A percentile compares a stretch with the other conserved stretches of the same genome.
These are phyloP conservation scores for Aspergillus vadensis DNA, from an alignment of 2,329 filamentous ascomycete species.

Conservation along the genomic window DNA sequence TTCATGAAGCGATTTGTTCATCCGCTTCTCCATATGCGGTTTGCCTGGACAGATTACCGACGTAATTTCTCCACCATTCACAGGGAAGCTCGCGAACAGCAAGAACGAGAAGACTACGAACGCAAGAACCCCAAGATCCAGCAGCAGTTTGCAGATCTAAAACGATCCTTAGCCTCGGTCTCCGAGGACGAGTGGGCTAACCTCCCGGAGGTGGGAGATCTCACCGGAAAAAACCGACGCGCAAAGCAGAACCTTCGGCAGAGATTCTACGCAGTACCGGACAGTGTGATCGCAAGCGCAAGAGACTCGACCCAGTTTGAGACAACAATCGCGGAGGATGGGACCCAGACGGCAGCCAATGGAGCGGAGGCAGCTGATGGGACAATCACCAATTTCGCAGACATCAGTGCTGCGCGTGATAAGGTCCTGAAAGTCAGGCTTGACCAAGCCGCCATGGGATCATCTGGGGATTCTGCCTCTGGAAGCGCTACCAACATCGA, in stretches of 20 bases:
- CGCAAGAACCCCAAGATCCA: constrained; percentile 97
- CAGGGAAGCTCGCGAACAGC: constrained; percentile 91
- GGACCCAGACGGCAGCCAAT: constrained; percentile 52
- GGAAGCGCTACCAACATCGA: constrained; percentile 91
- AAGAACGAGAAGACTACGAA: constrained; percentile 93
- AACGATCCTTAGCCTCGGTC: constrained; percentile 82
- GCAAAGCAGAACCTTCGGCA: constrained; percentile 79
- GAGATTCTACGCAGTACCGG: constrained; percentile 92
- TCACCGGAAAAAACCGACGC: constrained; percentile 90
- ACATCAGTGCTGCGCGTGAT: constrained; percentile 93
- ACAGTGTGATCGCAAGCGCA: constrained; percentile 89
- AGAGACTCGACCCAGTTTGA: constrained; percentile 78
- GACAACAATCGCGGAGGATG: constrained; percentile 85
- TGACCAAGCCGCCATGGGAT: constrained; percentile 78
- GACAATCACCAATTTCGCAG: constrained; percentile 96
- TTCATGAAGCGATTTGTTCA: constrained; percentile 62
- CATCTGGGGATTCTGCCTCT: constrained; percentile 66
- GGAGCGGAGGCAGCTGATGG: constrained; percentile 64
- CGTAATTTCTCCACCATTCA: constrained; percentile 59
- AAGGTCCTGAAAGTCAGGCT: constrained; percentile 94
- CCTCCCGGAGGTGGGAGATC: constrained; percentile 91
- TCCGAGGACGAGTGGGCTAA: constrained; percentile 96
- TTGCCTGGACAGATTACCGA: constrained; percentile 78
- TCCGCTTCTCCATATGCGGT: constrained; percentile 55
- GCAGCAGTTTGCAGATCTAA: constrained; percentile 94